These are phyloP conservation scores for Gossypium thurberi DNA, from an alignment of 345 rosid genomes.

Conservation along the genomic window DNA sequence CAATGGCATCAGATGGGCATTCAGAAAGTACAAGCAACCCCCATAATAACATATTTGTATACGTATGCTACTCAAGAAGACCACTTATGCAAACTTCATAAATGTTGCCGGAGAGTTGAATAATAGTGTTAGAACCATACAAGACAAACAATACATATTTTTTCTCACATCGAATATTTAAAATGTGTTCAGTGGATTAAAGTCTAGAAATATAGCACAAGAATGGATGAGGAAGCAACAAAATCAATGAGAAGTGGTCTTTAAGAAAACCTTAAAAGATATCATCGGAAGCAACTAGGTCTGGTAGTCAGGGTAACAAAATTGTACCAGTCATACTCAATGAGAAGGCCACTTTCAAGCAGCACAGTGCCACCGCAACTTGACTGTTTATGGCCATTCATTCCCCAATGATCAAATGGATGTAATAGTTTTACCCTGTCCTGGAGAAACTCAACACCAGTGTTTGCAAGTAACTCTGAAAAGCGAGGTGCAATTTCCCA, in stretches of 20 bases:
- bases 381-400: slow-evolving; percentile 37
- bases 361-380: slow-evolving; percentile 70
- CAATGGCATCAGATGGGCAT: slow-evolving; percentile 13
- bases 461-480: slow-evolving; percentile 71
- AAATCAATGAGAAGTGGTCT: not conserved
- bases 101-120: not conserved
- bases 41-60: not conserved
- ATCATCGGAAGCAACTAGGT: not conserved
- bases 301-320: slow-evolving; percentile 7
- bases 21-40: not conserved
- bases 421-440: slow-evolving; percentile 69
- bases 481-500: slow-evolving; percentile 99
- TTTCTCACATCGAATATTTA: not conserved
- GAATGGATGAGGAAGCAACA: not conserved
- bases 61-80: slow-evolving; percentile 10
- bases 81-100: not conserved
- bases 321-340: slow-evolving; percentile 92
- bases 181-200: not conserved
- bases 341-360: slow-evolving; percentile 68
- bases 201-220: not conserved
- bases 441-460: slow-evolving; percentile 62
- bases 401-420: slow-evolving; percentile 60
- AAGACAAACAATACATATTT: not conserved
- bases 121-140: not conserved
- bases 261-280: not conserved